Evolutionary conservation across 2,329 filamentous ascomycete genomes (phyloP).

Genomic region (Colletotrichum sojae): DNA sequence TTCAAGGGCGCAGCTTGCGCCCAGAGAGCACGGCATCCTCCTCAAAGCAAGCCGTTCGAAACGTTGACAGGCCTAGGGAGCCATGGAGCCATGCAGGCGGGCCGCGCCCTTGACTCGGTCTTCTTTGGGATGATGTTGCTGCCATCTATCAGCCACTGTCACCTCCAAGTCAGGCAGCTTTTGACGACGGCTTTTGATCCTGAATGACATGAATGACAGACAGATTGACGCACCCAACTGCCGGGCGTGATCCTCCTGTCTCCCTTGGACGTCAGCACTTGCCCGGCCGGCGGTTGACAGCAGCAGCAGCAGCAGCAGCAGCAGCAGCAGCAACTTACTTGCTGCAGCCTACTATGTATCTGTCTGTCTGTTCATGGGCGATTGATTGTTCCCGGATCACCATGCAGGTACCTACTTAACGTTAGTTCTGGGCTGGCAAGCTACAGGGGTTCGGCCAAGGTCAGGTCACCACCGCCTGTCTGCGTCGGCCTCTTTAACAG

Average conservation of each 20-base stretch:
- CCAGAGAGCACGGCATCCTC: conserved; percentile 11
- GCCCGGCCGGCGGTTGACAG: conserved; percentile 4
- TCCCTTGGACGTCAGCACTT: conserved; percentile 20
- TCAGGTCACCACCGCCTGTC: neutral
- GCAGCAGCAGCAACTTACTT: conserved; percentile 19
- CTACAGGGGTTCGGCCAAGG: conserved; percentile 2
- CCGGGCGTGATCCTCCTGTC: conserved; percentile 4
- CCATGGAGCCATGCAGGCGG: conserved; percentile 7
- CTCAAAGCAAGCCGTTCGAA: neutral
- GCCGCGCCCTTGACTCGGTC: conserved; percentile 1
- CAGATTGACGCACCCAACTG: neutral
- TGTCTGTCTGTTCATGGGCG: conserved; percentile 3
- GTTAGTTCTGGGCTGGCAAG: conserved; percentile 22
- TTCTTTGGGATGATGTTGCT: neutral
- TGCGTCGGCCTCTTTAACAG: neutral
- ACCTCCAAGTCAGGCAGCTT: neutral
- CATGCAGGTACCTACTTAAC: conserved; percentile 30
- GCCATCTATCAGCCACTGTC: too few relatives aligned
- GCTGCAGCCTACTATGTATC: neutral
- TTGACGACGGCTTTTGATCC: neutral
- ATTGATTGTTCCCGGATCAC: conserved; percentile 21
- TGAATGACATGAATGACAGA: neutral
- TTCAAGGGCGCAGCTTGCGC: conserved; percentile 6
- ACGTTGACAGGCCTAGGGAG: conserved; percentile 10
- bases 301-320: conserved; percentile 21